Evolutionary conservation across 352 stramenopile species (phyloP).

Genomic region (Phytophthora quininea): DNA sequence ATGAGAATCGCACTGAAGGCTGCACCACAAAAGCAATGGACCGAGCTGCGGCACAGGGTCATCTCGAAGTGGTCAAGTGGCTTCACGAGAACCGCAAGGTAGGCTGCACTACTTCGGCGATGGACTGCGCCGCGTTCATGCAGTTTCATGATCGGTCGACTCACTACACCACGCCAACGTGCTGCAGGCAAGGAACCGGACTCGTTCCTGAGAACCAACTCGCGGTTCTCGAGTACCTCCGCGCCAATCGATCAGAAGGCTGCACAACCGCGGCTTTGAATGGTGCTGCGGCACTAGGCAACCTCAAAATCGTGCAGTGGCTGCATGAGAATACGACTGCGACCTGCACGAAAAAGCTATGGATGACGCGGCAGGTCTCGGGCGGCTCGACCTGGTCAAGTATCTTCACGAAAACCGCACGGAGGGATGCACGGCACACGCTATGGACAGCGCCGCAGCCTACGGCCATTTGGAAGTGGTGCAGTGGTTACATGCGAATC

Average conservation of each 20-base stretch:
- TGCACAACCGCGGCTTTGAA: background rate
- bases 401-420: background rate
- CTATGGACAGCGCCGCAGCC: background rate
- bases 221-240: background rate
- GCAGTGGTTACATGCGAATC: background rate
- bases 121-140: background rate
- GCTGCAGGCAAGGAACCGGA: background rate
- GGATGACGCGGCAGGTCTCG: background rate
- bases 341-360: background rate
- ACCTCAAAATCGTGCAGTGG: background rate
- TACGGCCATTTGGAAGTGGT: background rate
- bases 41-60: too few species aligned
- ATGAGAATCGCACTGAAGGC: background rate
- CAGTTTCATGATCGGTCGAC: background rate
- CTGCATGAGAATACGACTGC: background rate
- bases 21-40: background rate
- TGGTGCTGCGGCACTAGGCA: background rate
- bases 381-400: background rate
- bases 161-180: background rate
- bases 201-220: background rate
- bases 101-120: background rate
- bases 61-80: background rate
- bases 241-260: background rate
- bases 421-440: background rate
- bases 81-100: background rate